Evolutionary conservation across 148 eudicot genomes (phyloP).

Genomic region (Beta vulgaris): DNA sequence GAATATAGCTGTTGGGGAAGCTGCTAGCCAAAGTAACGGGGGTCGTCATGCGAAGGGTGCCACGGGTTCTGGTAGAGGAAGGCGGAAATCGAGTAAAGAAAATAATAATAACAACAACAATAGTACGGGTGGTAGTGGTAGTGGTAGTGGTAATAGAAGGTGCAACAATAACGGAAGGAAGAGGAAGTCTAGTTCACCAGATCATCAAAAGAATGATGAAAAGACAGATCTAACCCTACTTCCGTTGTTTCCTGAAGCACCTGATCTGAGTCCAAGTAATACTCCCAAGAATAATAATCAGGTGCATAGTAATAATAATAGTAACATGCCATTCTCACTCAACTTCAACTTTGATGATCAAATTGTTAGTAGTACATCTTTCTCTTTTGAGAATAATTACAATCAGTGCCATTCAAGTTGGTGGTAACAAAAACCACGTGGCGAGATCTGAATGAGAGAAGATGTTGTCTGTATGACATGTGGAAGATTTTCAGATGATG

Average conservation of each 20-base stretch:
- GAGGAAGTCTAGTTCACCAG: conserved; percentile 13
- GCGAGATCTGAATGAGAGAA: neutral
- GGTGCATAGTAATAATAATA: neutral
- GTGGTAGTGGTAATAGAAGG: neutral
- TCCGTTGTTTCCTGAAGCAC: conserved; percentile 25
- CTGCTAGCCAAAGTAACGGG: neutral
- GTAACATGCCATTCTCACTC: neutral
- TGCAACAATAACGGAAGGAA: conserved; percentile 2
- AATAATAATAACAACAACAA: neutral
- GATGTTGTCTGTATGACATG: neutral
- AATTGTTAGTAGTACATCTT: neutral
- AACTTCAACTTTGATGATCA: neutral
- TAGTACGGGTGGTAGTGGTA: neutral
- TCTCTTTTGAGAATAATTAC: conserved; percentile 1
- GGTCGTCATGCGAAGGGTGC: conserved; percentile 8
- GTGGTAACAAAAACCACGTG: neutral
- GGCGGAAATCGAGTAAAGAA: neutral
- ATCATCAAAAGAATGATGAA: neutral
- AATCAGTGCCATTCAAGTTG: neutral
- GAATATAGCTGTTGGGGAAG: neutral
- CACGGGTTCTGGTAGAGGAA: too few relatives aligned
- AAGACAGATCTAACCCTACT: conserved; percentile 6
- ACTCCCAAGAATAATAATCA: neutral
- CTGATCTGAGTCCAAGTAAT: conserved; percentile 22
- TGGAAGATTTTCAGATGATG: neutral